Evolutionary conservation across 345 rosid genomes (phyloP).

Genomic region (Aurinia saxatilis): DNA sequence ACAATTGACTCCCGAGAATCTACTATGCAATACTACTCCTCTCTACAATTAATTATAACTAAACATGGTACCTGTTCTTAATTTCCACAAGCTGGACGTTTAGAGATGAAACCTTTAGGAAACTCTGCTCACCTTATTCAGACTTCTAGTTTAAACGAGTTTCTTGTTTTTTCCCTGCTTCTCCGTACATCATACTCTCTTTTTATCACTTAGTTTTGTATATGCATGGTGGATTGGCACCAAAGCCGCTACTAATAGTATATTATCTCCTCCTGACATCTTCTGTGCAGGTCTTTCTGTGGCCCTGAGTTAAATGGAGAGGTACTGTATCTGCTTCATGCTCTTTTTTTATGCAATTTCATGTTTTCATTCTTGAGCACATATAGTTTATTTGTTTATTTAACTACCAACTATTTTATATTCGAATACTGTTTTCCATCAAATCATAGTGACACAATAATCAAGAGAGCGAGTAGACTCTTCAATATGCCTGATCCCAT

Average conservation of each 20-base stretch:
- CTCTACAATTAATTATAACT: no score
- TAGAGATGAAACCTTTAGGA: conserved; percentile 68
- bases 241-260: neutral
- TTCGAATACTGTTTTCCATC: neutral
- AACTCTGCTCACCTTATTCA: neutral
- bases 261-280: neutral
- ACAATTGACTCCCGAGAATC: no score
- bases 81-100: no score
- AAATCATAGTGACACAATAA: neutral
- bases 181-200: neutral
- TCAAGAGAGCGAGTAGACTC: neutral
- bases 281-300: conserved; percentile 58
- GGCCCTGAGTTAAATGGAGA: conserved; percentile 57
- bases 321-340: conserved; percentile 33
- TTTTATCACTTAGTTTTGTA: neutral
- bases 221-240: no score
- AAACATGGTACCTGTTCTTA: no score
- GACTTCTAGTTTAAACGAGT: neutral
- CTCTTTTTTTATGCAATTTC: no score
- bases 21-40: no score
- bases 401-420: neutral
- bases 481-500: neutral
- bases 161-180: neutral
- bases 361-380: neutral
- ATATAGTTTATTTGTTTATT: neutral